A percentile compares a stretch with the other conserved stretches of the same genome.
phyloP scores from a whole-genome alignment of 768 basidiomycete genomes.

The Tylopilus subfusipes region DNA sequence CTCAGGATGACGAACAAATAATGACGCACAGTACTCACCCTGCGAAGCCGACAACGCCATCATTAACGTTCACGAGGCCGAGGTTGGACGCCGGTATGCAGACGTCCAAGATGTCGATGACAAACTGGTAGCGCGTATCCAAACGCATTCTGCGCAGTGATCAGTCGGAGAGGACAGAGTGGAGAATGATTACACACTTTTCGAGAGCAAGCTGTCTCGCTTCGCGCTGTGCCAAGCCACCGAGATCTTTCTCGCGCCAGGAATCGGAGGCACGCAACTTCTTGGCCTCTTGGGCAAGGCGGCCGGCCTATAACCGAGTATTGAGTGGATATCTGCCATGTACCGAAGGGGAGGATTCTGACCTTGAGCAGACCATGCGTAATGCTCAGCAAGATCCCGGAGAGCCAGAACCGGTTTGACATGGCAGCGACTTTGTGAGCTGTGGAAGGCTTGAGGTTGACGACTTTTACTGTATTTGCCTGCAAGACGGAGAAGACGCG shows the following conservation, averaged over 20 bases:
- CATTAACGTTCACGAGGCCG: conserved; percentile 72
- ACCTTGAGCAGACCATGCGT: conserved; percentile 69
- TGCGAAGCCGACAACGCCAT: conserved; percentile 79
- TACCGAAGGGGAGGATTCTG: not conserved
- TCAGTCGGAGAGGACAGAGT: conserved; percentile 1
- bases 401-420: conserved; percentile 84
- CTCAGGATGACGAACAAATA: conserved; percentile 1
- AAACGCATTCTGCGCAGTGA: conserved; percentile 49
- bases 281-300: conserved; percentile 60
- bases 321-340: not conserved
- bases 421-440: conserved; percentile 57
- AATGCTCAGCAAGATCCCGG: conserved; percentile 81
- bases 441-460: conserved; percentile 56
- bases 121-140: conserved; percentile 71
- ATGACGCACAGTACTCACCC: conserved; percentile 53
- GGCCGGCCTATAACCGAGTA: conserved; percentile 42
- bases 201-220: conserved; percentile 55
- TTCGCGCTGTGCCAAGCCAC: conserved; percentile 62
- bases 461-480: conserved; percentile 67
- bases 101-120: conserved; percentile 81
- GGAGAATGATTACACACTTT: conserved; percentile 37
- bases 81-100: conserved; percentile 87
- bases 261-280: conserved; percentile 42
- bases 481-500: conserved; percentile 23
- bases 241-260: conserved; percentile 65